Evolutionary conservation across 352 stramenopile genomes (phyloP).

Genomic region (Globisporangium barbulae): DNA sequence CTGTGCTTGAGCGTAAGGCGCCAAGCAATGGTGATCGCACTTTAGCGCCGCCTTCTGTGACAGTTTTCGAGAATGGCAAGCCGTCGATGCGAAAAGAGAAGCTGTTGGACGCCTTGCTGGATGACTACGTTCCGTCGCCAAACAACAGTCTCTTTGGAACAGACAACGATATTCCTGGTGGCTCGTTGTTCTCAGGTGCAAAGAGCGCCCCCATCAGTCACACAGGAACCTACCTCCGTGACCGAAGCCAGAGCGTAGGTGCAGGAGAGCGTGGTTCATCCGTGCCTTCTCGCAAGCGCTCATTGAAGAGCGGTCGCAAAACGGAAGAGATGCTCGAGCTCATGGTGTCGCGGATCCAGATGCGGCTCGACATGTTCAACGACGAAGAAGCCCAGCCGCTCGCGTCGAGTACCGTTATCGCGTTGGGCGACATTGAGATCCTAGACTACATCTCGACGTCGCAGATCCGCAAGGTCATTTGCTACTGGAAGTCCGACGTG

Average conservation of each 20-base stretch:
- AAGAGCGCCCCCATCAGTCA: constrained; percentile 29
- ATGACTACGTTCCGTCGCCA: constrained; percentile 78
- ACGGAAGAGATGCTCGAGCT: constrained; percentile 89
- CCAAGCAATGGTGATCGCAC: neutral
- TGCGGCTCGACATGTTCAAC: constrained; percentile 84
- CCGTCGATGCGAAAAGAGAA: constrained; percentile 53
- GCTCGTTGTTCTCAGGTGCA: constrained; percentile 38
- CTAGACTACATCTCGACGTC: constrained; percentile 89
- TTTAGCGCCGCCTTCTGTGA: neutral
- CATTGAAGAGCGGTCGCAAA: constrained; percentile 74
- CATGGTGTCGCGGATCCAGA: constrained; percentile 71
- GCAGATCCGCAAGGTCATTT: constrained; percentile 88
- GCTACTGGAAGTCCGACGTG: constrained; percentile 87
- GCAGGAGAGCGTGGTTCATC: constrained; percentile 1
- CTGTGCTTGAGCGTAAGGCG: constrained; percentile 15
- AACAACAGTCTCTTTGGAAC: constrained; percentile 51
- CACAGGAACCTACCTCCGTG: constrained; percentile 27
- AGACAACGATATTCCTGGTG: constrained; percentile 20
- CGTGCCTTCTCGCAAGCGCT: constrained; percentile 41
- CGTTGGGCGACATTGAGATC: constrained; percentile 78
- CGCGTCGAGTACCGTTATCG: constrained; percentile 70
- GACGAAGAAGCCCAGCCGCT: constrained; percentile 70
- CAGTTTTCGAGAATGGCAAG: constrained; percentile 1
- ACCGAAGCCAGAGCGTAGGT: constrained; percentile 14
- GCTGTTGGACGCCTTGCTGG: constrained; percentile 71